Evolutionary conservation across 768 basidiomycete species (phyloP), one percentile per base, ranked within the genome.

Genomic region (Chiua virens): DNA sequence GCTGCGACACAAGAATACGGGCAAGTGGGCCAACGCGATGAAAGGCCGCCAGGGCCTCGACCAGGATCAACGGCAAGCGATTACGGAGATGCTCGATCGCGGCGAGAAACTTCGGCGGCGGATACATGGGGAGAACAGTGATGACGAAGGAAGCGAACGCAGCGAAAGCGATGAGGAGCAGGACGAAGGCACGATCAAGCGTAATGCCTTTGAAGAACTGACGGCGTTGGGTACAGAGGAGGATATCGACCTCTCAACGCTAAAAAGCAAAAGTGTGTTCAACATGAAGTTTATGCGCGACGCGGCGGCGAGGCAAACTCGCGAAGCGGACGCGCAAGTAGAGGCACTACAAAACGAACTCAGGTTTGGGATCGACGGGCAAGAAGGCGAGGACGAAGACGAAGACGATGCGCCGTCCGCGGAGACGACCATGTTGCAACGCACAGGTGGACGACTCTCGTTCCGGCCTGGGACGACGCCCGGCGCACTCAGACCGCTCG

Each of bases 261-360:
- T 56, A 41, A 71, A 72, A 61, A 80, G 75, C 43, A 89, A 87
- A 69, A 83, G 89, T 53, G 79, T 98, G 10, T 89, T 97, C 66
- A 79, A 83, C 56, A 98, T 98, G 96, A 98, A 97, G 72, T 99
- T 99, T 71, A 99, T 99, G 96, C 87, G 89, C 68, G 87, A 94
- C 42, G 94, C 92, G 0, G 85, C 87, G 74, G 81, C 81, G 6
- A 76, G 91, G 56, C 79, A 85, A 79, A 58, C 73, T 67, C 62
- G 22, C 9, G 75, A 77, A 47, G 82, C 80, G 1, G 75, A 85
- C 51, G 77, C 77, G 50, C 78, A 83, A 56, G 83, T 79, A 5
- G 88, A 89, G 49, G 87, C 89, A 59, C 83, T 96, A 52, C 71
- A 83, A 54, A 74, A 74, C 55, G 89, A 92, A 60, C 73, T 97